Percentiles rank a stretch among this genome's conserved stretches.
Evolutionary conservation across 768 basidiomycete genomes (phyloP).

Genomic region (Calocybe indica): DNA sequence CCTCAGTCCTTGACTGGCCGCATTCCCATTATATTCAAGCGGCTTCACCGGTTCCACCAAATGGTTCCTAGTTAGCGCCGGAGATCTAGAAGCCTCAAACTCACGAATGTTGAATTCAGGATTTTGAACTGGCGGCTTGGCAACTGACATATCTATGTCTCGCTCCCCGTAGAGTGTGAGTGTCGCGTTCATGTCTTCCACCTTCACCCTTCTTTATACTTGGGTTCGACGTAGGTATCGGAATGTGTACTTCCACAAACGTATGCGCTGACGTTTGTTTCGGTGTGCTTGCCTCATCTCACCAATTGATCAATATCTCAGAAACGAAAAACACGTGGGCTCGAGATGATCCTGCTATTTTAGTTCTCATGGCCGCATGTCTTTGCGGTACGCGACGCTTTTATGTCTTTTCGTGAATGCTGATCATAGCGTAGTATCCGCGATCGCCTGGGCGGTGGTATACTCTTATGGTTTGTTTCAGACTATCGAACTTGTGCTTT

Average conservation of each 20-base stretch:
- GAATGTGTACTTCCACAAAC: conserved; percentile 97
- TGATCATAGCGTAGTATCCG: conserved; percentile 49
- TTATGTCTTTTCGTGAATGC: background rate
- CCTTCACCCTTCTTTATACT: too few species aligned
- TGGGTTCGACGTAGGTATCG: conserved; percentile 54
- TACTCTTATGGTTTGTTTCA: conserved; percentile 59
- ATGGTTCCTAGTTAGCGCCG: conserved; percentile 50
- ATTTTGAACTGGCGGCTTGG: conserved; percentile 96
- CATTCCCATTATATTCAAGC: conserved; percentile 74
- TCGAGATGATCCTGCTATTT: conserved; percentile 93
- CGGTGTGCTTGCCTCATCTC: background rate
- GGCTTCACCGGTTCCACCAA: conserved; percentile 77
- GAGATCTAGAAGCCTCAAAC: conserved; percentile 1
- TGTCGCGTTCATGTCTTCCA: conserved; percentile 3
- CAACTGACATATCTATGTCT: conserved; percentile 92
- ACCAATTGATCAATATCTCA: conserved; percentile 19
- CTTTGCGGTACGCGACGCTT: conserved; percentile 51
- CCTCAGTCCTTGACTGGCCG: conserved; percentile 42
- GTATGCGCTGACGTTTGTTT: conserved; percentile 32
- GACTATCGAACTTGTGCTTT: conserved; percentile 57
- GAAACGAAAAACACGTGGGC: conserved; percentile 99
- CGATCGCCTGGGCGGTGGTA: conserved; percentile 80
- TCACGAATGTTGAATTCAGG: conserved; percentile 37
- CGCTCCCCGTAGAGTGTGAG: conserved; percentile 85
- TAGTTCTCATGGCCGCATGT: conserved; percentile 78